Conservation (phyloP, 495 filamentous ascomycete genomes). For the Penicillium steckii region DNA sequence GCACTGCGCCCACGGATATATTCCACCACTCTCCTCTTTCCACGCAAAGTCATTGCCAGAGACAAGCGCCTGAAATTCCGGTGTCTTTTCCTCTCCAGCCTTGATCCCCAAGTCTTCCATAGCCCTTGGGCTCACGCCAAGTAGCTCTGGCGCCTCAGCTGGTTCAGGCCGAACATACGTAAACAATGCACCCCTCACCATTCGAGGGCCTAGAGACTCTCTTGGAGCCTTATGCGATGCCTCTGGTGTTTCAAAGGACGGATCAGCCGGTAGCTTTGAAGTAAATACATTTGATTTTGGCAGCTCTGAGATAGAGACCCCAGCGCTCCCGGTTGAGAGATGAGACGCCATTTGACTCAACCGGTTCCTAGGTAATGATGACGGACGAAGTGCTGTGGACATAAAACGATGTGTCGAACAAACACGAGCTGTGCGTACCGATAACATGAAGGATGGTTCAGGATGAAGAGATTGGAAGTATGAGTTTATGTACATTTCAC, state of each 20-base stretch:
- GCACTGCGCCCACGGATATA: conserved; percentile 97
- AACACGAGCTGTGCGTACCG: conserved; percentile 3
- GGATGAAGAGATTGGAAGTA: too few species aligned
- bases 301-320: conserved; percentile 61
- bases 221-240: conserved; percentile 77
- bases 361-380: conserved; percentile 15
- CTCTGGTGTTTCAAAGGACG: conserved; percentile 74
- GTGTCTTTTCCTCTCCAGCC: conserved; percentile 60
- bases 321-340: conserved; percentile 35
- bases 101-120: conserved; percentile 75
- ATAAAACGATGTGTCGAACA: conserved; percentile 21
- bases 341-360: conserved; percentile 53
- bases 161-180: conserved; percentile 84
- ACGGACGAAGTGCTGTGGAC: conserved; percentile 16
- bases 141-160: conserved; percentile 68
- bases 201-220: conserved; percentile 70
- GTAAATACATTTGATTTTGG: conserved; percentile 89
- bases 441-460: conserved; percentile 10
- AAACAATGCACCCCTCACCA: conserved; percentile 83
- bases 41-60: conserved; percentile 75
- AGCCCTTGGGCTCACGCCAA: conserved; percentile 73
- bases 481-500: too few species aligned
- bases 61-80: conserved; percentile 75
- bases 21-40: conserved; percentile 57
- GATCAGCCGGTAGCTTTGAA: conserved; percentile 72